Evolutionary conservation across 83 land plant species (phyloP), one percentile per base, ranked within the genome.

Genomic region (Diphasiastrum complanatum): DNA sequence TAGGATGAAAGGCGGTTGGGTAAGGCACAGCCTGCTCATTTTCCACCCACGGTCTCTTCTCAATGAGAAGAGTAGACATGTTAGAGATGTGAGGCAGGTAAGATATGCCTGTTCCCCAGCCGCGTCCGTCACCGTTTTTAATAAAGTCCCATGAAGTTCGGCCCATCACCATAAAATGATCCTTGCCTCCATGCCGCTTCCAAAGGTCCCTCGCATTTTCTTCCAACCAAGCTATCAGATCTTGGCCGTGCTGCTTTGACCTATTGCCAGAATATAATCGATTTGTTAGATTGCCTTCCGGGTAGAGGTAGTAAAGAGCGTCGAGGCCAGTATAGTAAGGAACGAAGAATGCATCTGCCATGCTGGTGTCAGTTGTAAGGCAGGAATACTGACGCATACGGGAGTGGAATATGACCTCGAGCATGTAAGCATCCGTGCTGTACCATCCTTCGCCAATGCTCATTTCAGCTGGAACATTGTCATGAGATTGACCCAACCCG

Each of bases 1-100:
- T 26, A 0, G 93, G 93, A 30, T 87, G 93, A 51, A 81, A 87
- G 33, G 83, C 71, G 4, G 93, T 87, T 33, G 85, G 89, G 51
- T 81, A 69, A 0, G 93, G 93, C 20, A 87, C 48, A 0, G 92
- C 92, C 35, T 71, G 78, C 60, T 87, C 88, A 65, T 84, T 82
- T 79, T 78, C 77, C 0, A 79, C 60, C 74, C 78, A 78, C 6
- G 77, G 56, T 11, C 81, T 75, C 4, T 70, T 45, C 51, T 87
- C 89, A 1, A 71, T 19, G 3, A 70, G 58, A 48, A 87, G 32
- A 2, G 70, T 70, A 1, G 83, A 81, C 28, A 87, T 65, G 43
- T 79, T 87, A 67, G 33, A 45, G 41, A 87, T 68, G 53, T 71
- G 76, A 1, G 85, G 85, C n/a, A 73, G 32, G 23, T 66, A 69